Evolutionary conservation across 202 grass and related monocot species (phyloP).

Genomic region (Eragrostis tef): DNA sequence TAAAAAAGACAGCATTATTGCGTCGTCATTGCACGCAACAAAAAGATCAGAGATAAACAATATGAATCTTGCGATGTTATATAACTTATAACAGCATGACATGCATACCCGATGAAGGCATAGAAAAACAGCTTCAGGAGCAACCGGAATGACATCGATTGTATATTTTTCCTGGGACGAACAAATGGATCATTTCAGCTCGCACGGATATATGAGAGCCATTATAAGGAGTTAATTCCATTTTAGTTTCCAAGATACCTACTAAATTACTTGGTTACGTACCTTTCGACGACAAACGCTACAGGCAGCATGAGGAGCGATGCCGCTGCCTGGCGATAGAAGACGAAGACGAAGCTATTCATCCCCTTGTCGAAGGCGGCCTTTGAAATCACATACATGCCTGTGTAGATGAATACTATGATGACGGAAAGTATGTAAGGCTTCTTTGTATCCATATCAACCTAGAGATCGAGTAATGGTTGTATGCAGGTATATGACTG

Average conservation of each 20-base stretch:
- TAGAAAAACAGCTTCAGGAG: conserved; percentile 51
- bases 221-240: neutral
- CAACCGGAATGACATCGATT: conserved; percentile 28
- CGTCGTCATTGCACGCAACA: no score
- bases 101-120: conserved; percentile 54
- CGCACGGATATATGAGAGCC: no score
- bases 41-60: no score
- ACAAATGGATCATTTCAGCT: neutral
- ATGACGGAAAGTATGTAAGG: conserved; percentile 46
- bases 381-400: conserved; percentile 47
- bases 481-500: no score
- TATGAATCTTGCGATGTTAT: no score
- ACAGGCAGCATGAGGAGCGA: conserved; percentile 35
- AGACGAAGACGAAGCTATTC: conserved; percentile 49
- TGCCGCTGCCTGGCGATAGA: conserved; percentile 51
- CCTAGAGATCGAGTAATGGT: neutral
- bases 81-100: neutral
- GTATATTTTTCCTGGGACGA: conserved; percentile 43
- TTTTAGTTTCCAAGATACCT: no score
- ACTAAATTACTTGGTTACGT: neutral
- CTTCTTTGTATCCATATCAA: conserved; percentile 40
- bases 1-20: neutral
- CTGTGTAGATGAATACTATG: conserved; percentile 39
- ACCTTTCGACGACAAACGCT: conserved; percentile 51
- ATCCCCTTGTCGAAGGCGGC: conserved; percentile 48